Evolutionary conservation across 306 rosid genomes (phyloP), one percentile per base, ranked within the genome.

Genomic region (Vigna unguiculata): DNA sequence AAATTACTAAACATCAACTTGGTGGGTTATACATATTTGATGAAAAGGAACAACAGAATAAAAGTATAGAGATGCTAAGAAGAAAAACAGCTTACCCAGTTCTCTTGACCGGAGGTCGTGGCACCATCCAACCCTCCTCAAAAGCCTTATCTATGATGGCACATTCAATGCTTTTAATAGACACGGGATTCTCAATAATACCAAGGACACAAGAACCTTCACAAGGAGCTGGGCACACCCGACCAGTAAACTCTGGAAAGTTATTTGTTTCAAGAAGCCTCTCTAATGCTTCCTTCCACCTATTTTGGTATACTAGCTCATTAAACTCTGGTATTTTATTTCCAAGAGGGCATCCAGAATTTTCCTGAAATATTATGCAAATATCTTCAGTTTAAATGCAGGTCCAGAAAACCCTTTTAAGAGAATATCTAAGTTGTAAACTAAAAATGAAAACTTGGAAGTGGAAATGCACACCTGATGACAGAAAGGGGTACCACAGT

Each of bases 221-320:
- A 69, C 99, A 96, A 53, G 99, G 99, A 21, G 99, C 99, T n/a
- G 99, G 99, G 68, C 99, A 96, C 36, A 96, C 99, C 22, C 99
- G 92, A 34, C 99, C 99, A 55, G 99, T 96, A 52, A 96, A 96
- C 86, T 96, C 99, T 0, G 99, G 99, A 78, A 96, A 96, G 88
- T 96, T 96, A 64, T 96, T 96, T 60, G 99, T 96, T 88, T 96
- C 99, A 20, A 92, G 99, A 78, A 96, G 97, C 81, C 99, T 84
- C 3, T 87, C 98, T 24, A 96, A 84, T 15, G 99, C 99, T 73
- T 96, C 99, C 11, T 49, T 93, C 99, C 99, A 96, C 86, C 99
- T 87, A 83, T 96, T 92, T 79, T 96, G 97, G 86, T 92, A 92
- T 38, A 92, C 98, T 55, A 96, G 83, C 83, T 96, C 99, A 0